These are phyloP conservation scores for Pyrenula aspistea DNA, from an alignment of 495 filamentous ascomycete genomes.

Conservation along the genomic window DNA sequence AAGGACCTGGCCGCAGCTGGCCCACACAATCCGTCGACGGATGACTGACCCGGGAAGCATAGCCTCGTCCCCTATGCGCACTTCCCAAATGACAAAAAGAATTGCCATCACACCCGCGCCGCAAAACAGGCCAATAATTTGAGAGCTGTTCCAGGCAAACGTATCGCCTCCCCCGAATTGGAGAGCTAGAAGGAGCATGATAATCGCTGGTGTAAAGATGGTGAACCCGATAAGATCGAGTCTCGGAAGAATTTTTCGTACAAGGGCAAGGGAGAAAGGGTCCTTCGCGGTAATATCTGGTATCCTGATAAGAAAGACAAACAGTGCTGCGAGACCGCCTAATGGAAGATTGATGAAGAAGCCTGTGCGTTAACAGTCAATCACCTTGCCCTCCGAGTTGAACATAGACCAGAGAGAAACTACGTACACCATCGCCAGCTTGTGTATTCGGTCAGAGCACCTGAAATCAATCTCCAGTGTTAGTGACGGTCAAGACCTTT, in stretches of 20 bases:
- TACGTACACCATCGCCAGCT: slow-evolving; percentile 43
- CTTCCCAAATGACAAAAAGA: slow-evolving; percentile 35
- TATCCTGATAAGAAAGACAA: slow-evolving; percentile 33
- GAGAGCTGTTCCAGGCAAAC: slow-evolving; percentile 31
- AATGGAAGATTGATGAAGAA: slow-evolving; percentile 58
- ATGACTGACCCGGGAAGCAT: slow-evolving; percentile 34
- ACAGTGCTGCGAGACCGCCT: slow-evolving; percentile 32
- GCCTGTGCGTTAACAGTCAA: no score
- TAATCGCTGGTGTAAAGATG: slow-evolving; percentile 28
- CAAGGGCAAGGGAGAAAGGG: slow-evolving; percentile 20
- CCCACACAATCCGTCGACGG: slow-evolving; percentile 18
- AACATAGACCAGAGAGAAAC: no score
- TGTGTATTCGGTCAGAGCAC: slow-evolving; percentile 40
- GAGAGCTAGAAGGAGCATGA: slow-evolving; percentile 39
- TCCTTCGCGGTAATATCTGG: slow-evolving; percentile 28
- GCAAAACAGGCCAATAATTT: slow-evolving; percentile 37
- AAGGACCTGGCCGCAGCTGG: slow-evolving; percentile 13
- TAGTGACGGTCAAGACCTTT: no score
- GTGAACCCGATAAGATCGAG: slow-evolving; percentile 33
- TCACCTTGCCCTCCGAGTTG: no score
- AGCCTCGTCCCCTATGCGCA: slow-evolving; percentile 32
- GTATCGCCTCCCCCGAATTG: slow-evolving; percentile 27
- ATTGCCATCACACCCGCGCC: slow-evolving; percentile 29
- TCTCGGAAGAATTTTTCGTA: slow-evolving; percentile 15
- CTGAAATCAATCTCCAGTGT: no score